Evolutionary conservation across 495 filamentous ascomycete genomes (phyloP).

Genomic region (Tuber borchii): DNA sequence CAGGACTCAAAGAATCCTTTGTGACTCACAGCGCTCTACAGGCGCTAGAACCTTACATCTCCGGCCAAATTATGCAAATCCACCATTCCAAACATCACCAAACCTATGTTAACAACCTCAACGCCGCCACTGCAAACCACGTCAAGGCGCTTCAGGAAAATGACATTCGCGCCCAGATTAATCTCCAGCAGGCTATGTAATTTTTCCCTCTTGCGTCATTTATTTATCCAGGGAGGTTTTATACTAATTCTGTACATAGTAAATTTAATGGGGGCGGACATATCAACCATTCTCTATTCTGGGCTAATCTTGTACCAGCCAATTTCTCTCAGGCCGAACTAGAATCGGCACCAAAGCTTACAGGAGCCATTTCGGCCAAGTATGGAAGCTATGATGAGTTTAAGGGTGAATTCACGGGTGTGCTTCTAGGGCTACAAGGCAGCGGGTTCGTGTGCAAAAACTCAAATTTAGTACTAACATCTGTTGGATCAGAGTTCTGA

Average conservation of each 20-base stretch:
- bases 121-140: conserved; percentile 55
- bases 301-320: conserved; percentile 67
- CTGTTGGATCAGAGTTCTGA: neutral
- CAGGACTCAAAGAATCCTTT: neutral
- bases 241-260: conserved; percentile 4
- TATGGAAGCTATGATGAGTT: conserved; percentile 69
- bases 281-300: conserved; percentile 91
- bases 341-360: conserved; percentile 48
- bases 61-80: conserved; percentile 93
- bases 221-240: neutral
- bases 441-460: conserved; percentile 50
- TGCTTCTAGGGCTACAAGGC: conserved; percentile 79
- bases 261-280: conserved; percentile 57
- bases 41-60: conserved; percentile 91
- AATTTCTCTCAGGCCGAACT: conserved; percentile 44
- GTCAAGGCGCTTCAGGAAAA: conserved; percentile 51
- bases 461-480: neutral
- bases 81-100: conserved; percentile 73
- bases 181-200: conserved; percentile 66
- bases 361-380: conserved; percentile 63
- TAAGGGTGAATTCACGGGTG: conserved; percentile 71
- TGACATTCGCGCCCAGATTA: conserved; percentile 63
- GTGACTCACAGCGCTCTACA: neutral
- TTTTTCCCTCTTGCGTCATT: neutral
- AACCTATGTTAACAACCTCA: conserved; percentile 68